Conservation (phyloP, 345 rosid genomes). For the Populus ilicifolia region DNA sequence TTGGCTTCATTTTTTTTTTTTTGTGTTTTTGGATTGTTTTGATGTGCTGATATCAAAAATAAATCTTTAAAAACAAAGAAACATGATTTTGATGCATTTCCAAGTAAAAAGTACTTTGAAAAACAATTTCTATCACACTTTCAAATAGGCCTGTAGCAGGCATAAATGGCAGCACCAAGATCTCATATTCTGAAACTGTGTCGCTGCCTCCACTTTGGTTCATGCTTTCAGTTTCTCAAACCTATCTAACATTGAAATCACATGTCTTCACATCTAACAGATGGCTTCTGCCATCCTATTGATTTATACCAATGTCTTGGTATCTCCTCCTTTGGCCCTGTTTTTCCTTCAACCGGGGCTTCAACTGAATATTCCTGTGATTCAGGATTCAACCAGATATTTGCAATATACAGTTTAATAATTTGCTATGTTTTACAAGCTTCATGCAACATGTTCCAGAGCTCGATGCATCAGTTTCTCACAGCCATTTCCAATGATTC, state of each 20-base stretch:
- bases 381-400: neutral
- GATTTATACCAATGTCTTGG: neutral
- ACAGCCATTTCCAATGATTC: neutral
- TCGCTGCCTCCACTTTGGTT: neutral
- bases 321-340: neutral
- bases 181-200: neutral
- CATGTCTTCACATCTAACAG: neutral
- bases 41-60: no score
- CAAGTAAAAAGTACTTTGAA: no score
- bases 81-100: no score
- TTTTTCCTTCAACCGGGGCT: neutral
- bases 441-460: neutral
- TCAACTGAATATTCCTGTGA: neutral
- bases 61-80: no score
- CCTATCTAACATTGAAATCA: neutral
- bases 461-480: neutral
- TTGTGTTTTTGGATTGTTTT: no score
- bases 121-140: no score
- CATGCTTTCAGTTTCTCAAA: neutral
- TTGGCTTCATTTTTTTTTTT: no score
- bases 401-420: neutral
- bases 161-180: neutral
- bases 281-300: neutral
- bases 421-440: neutral
- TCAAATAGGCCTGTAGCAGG: neutral